Percentiles rank a stretch among this genome's conserved stretches.
phyloP scores from a whole-genome alignment of 2,329 filamentous ascomycete species.

The Spiromastix sp. region DNA sequence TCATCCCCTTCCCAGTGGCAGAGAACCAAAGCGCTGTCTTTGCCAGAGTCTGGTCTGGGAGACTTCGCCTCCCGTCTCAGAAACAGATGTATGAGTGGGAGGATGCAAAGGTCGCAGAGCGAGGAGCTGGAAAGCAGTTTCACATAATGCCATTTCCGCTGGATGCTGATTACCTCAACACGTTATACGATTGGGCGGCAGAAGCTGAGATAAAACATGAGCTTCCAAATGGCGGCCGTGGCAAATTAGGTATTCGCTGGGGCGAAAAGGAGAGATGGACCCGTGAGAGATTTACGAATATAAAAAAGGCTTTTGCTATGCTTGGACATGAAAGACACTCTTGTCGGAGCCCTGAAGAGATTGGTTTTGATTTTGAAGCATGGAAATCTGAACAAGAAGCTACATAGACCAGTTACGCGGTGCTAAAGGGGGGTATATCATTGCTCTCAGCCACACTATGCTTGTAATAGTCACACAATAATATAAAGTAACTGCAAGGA shows the following conservation, averaged over 20 bases:
- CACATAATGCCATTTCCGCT: slow-evolving; percentile 43
- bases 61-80: slow-evolving; percentile 52
- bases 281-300: slow-evolving; percentile 54
- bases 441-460: too few relatives aligned
- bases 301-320: slow-evolving; percentile 61
- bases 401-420: too few relatives aligned
- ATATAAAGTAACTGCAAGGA: too few relatives aligned
- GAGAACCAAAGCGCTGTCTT: slow-evolving; percentile 72
- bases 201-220: slow-evolving; percentile 25
- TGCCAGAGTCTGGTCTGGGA: slow-evolving; percentile 65
- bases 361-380: slow-evolving; percentile 55
- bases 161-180: slow-evolving; percentile 37
- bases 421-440: too few relatives aligned
- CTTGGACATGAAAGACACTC: slow-evolving; percentile 46
- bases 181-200: slow-evolving; percentile 33
- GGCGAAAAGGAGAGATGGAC: slow-evolving; percentile 61
- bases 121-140: slow-evolving; percentile 41
- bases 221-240: slow-evolving; percentile 36
- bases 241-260: slow-evolving; percentile 65
- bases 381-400: slow-evolving; percentile 16
- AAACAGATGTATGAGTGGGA: slow-evolving; percentile 64
- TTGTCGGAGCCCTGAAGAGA: slow-evolving; percentile 57
- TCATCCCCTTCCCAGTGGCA: slow-evolving; percentile 77
- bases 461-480: too few relatives aligned
- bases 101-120: slow-evolving; percentile 25